Percentiles rank a stretch among this genome's conserved stretches.
Conservation (phyloP, 1,284 basidiomycete genomes). For the Lignosus rhinocerotis region DNA sequence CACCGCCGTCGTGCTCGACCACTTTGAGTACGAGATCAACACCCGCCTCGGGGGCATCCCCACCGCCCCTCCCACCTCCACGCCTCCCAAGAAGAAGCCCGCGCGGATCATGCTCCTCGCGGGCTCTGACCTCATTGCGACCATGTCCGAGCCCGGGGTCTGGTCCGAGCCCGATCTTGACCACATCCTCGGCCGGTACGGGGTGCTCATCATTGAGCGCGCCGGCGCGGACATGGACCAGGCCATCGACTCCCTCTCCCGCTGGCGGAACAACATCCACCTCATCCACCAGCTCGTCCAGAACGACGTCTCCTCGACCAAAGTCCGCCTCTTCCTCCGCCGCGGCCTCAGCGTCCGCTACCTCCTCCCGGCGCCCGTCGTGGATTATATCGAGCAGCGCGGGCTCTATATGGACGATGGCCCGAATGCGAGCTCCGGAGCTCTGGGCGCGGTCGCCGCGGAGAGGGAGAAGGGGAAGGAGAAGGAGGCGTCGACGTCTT, state of each 20-base stretch:
- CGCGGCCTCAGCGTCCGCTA: conserved; percentile 95
- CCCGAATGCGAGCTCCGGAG: conserved; percentile 26
- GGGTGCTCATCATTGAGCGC: conserved; percentile 93
- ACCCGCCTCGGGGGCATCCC: conserved; percentile 71
- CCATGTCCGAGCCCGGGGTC: conserved; percentile 98
- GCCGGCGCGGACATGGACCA: conserved; percentile 91
- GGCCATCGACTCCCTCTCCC: conserved; percentile 72
- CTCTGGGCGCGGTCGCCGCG: conserved; percentile 27
- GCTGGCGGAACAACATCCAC: conserved; percentile 89
- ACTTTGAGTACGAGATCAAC: conserved; percentile 94
- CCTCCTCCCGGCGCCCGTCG: conserved; percentile 88
- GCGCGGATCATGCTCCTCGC: conserved; percentile 92
- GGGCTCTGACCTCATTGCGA: conserved; percentile 95
- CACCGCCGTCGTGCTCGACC: conserved; percentile 94
- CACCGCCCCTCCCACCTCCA: conserved; percentile 53
- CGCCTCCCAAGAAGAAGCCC: conserved; percentile 45
- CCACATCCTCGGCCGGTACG: conserved; percentile 93
- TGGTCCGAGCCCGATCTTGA: conserved; percentile 97
- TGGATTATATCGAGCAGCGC: conserved; percentile 91
- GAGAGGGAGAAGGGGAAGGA: conserved; percentile 46
- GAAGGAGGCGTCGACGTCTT: conserved; percentile 27
- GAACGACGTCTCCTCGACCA: conserved; percentile 97
- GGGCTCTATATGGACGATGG: conserved; percentile 72
- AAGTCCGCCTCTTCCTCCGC: conserved; percentile 88
- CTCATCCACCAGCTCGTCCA: conserved; percentile 96